Evolutionary conservation across 768 basidiomycete species (phyloP), one percentile per base, ranked within the genome.

Genomic region (Suillus cothurnatus): DNA sequence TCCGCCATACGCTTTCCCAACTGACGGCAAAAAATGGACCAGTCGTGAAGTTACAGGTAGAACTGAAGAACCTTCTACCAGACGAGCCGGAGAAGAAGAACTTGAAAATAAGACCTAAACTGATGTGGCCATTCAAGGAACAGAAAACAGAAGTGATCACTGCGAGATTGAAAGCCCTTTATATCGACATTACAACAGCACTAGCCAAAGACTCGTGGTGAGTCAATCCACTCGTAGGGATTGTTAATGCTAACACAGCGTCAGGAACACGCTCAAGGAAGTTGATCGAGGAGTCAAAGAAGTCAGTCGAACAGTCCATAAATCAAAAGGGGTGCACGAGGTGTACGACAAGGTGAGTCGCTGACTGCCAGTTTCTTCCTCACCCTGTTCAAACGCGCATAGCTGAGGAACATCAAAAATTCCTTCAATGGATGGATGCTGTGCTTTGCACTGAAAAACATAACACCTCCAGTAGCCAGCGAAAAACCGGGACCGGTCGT

Each of bases 51-150:
- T 64, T 31, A n/a, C 26, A 64, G 1, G 31, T 6, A n/a, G 26
- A 34, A 21, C 23, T 64, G 19, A 49, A 50, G 32, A 39, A 38
- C 1, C 26, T 64, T 32, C 34, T 61, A 6, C 58, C 60, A 1
- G 38, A 14, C 5, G 34, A 34, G 3, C 43, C 21, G 3, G 19
- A 11, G 15, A 28, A 3, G 15, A 8, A 0, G 28, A 28, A 31
- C 12, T 32, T 61, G 49, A 21, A 32, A 9, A 28, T 0, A 21
- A 26, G 2, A 9, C 9, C 26, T 5, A 61, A 3, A 50, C 17
- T 52, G 38, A 21, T 1, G 19, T 64, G 64, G 64, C 64, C 64
- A 2, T 64, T 61, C 45, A 64, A 64, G 19, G 45, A 64, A 61
- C 61, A 50, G 43, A 21, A 41, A 39, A 23, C 36, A 19, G 36